A percentile compares a stretch with the other conserved stretches of the same genome.
Evolutionary conservation across 2,329 filamentous ascomycete species (phyloP).

Genomic region (Paradendryphiella salina): DNA sequence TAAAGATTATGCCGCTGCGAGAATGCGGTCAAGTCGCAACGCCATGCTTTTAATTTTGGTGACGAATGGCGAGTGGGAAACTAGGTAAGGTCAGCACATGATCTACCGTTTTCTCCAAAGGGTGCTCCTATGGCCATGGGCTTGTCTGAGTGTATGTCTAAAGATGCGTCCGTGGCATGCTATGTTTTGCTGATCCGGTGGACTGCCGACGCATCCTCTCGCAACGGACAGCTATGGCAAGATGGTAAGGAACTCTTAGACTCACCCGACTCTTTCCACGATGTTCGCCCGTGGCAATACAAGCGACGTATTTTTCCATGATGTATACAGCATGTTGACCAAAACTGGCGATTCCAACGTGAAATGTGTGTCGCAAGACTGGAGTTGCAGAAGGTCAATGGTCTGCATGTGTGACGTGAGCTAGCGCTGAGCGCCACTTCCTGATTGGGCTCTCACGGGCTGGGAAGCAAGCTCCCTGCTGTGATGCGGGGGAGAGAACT

Average conservation of each 20-base stretch:
- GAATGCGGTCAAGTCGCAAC: conserved; percentile 53
- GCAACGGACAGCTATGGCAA: background rate
- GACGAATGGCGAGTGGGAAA: conserved; percentile 14
- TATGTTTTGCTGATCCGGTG: background rate
- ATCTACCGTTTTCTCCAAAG: background rate
- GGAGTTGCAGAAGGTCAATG: background rate
- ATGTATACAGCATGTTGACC: conserved; percentile 6
- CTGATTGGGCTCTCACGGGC: conserved; percentile 1
- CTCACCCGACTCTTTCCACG: conserved; percentile 30
- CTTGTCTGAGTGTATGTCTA: background rate
- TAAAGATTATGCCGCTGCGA: conserved; percentile 54
- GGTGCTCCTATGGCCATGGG: background rate
- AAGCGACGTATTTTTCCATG: conserved; percentile 28
- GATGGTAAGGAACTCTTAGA: background rate
- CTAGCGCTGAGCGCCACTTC: conserved; percentile 6
- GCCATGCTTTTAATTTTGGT: conserved; percentile 42
- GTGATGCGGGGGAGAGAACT: background rate
- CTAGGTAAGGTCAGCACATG: conserved; percentile 12
- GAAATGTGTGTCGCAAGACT: conserved; percentile 1
- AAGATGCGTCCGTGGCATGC: background rate
- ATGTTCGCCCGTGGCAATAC: conserved; percentile 32
- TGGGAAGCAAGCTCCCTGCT: background rate
- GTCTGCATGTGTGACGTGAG: conserved; percentile 10
- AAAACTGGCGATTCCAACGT: background rate
- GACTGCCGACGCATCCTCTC: background rate